These are phyloP conservation scores for Cladosporium sp. DNA, from an alignment of 2,329 filamentous ascomycete species.

Conservation along the genomic window DNA sequence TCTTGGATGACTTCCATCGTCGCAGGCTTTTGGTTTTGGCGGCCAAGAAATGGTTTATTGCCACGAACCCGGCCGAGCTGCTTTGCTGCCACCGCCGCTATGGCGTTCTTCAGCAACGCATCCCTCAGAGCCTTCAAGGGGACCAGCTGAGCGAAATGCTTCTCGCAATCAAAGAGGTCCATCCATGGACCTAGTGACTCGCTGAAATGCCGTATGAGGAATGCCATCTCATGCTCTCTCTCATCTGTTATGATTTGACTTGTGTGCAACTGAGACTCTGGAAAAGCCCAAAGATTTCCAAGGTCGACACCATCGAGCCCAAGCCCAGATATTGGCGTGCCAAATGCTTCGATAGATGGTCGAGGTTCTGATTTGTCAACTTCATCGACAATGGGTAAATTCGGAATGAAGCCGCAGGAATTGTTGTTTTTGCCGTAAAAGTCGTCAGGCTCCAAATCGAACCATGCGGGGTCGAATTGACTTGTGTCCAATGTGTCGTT, in stretches of 20 bases:
- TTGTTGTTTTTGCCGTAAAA: constrained; percentile 28
- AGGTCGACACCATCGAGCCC: constrained; percentile 3
- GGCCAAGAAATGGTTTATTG: constrained; percentile 46
- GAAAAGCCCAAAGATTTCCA: constrained; percentile 23
- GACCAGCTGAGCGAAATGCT: constrained; percentile 57
- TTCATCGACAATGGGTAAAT: constrained; percentile 30
- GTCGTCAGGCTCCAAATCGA: constrained; percentile 27
- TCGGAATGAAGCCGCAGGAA: constrained; percentile 30
- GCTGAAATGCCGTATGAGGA: constrained; percentile 55
- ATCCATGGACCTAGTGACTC: constrained; percentile 57
- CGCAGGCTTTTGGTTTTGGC: constrained; percentile 44
- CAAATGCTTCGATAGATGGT: constrained; percentile 4
- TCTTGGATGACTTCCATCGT: constrained; percentile 51
- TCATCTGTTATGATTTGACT: constrained; percentile 31
- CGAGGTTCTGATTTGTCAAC: constrained; percentile 20
- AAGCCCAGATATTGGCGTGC: constrained; percentile 5
- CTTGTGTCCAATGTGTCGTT: constrained; percentile 14
- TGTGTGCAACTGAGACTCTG: constrained; percentile 28
- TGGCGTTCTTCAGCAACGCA: constrained; percentile 49
- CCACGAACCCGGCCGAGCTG: constrained; percentile 53
- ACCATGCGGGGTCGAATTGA: constrained; percentile 29
- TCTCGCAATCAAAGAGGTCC: constrained; percentile 52
- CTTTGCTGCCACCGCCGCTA: constrained; percentile 59
- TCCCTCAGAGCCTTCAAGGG: constrained; percentile 52
- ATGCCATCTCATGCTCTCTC: constrained; percentile 54